phyloP scores from a whole-genome alignment of 1,284 basidiomycete species.

The Ganoderma lingzhi region DNA sequence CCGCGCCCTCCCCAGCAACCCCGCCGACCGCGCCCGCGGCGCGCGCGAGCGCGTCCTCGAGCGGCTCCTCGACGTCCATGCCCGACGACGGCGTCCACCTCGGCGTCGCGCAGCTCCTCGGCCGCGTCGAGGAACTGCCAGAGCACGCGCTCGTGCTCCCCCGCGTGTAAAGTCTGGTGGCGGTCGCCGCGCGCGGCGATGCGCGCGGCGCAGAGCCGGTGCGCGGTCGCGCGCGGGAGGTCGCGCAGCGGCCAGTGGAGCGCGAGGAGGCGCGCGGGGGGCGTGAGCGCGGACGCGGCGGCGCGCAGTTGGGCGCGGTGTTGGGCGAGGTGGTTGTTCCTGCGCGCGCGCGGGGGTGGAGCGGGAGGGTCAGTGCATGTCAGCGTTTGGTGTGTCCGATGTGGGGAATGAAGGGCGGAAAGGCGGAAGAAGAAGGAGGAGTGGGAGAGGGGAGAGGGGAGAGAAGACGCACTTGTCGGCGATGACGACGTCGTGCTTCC shows the following conservation, averaged over 20 bases:
- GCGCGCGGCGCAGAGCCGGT: constrained; percentile 82
- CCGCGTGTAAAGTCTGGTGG: constrained; percentile 81
- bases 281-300: constrained; percentile 49
- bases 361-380: background rate
- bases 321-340: constrained; percentile 88
- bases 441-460: no score
- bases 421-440: no score
- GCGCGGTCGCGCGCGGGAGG: constrained; percentile 60
- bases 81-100: constrained; percentile 77
- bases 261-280: constrained; percentile 76
- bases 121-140: constrained; percentile 78
- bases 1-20: constrained; percentile 55
- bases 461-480: constrained; percentile 79
- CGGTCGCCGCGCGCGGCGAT: constrained; percentile 79
- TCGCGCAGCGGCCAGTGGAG: constrained; percentile 77
- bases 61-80: constrained; percentile 63
- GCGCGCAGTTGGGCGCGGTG: constrained; percentile 79
- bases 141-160: constrained; percentile 82
- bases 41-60: constrained; percentile 63
- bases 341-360: constrained; percentile 45
- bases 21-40: constrained; percentile 68
- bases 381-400: no score
- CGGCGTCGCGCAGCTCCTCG: constrained; percentile 70
- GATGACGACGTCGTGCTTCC: constrained; percentile 79
- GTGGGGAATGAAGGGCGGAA: background rate